Conservation (phyloP, 2,329 filamentous ascomycete genomes). For the Fusarium lyarnte region DNA sequence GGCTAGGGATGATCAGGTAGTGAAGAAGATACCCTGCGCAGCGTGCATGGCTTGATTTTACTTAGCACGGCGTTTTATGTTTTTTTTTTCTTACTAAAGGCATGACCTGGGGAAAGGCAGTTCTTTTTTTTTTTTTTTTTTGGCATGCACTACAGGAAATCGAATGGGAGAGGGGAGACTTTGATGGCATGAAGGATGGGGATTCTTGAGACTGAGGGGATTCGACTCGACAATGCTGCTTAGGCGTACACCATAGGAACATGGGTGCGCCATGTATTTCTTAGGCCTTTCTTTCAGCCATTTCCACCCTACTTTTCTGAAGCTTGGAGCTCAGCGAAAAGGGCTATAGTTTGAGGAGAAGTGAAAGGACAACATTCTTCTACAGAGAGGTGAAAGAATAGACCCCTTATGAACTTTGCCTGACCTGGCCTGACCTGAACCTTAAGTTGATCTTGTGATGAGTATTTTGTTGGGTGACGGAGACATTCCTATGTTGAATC, state of each 20-base stretch:
- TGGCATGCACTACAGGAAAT: slow-evolving; percentile 24
- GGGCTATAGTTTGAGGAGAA: background rate
- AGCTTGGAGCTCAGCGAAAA: background rate
- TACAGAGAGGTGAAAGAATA: slow-evolving; percentile 14
- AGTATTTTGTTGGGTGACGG: slow-evolving; percentile 9
- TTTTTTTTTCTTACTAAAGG: slow-evolving; percentile 28
- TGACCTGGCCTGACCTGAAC: background rate
- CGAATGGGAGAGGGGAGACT: background rate
- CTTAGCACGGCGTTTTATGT: slow-evolving; percentile 50
- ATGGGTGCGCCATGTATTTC: slow-evolving; percentile 6
- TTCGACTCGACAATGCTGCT: background rate
- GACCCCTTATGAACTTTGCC: slow-evolving; percentile 5
- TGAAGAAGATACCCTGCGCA: slow-evolving; percentile 48
- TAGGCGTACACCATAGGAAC: background rate
- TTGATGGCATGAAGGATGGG: slow-evolving; percentile 1
- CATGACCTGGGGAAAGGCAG: slow-evolving; percentile 34
- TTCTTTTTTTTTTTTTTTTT: slow-evolving; percentile 3
- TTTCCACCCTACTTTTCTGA: background rate
- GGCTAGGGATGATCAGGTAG: slow-evolving; percentile 22
- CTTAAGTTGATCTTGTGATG: background rate
- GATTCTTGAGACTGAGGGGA: background rate
- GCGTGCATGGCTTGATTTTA: slow-evolving; percentile 45
- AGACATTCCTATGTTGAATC: slow-evolving; percentile 27
- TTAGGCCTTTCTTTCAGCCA: background rate
- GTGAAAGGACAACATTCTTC: background rate